phyloP scores from a whole-genome alignment of 345 rosid species.

The Eucalyptus sp. region DNA sequence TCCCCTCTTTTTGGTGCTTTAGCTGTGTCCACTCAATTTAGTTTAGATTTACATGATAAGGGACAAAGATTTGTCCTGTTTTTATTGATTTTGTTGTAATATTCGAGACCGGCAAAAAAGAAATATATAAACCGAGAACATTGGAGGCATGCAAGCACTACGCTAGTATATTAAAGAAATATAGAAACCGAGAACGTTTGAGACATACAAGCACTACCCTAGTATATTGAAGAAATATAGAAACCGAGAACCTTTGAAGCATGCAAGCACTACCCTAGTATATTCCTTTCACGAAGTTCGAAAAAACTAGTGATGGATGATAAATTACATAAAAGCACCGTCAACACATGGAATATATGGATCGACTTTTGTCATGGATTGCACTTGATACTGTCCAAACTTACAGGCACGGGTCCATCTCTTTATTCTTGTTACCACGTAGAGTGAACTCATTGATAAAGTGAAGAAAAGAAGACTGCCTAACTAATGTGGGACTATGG shows the following conservation, averaged over 20 bases:
- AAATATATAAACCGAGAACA: background rate
- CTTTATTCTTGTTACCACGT: background rate
- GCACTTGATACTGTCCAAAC: background rate
- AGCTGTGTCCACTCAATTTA: background rate
- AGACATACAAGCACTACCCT: background rate
- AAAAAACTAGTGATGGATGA: no score
- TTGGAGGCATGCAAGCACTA: background rate
- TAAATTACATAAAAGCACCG: background rate
- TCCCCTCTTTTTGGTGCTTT: background rate
- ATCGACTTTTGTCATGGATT: background rate
- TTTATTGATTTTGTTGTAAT: background rate
- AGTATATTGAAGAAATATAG: background rate
- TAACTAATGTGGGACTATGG: background rate
- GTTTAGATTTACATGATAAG: background rate
- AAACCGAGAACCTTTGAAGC: background rate
- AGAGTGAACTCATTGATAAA: background rate
- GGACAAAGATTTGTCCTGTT: background rate
- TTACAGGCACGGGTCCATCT: background rate
- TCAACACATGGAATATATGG: no score
- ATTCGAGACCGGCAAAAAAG: background rate
- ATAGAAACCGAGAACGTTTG: background rate
- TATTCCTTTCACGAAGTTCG: no score
- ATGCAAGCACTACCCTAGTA: background rate
- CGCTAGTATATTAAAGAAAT: background rate
- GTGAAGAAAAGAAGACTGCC: background rate